Base-by-base conservation (phyloP, 352 stramenopile species). In the Globisporangium orthogonon region DNA sequence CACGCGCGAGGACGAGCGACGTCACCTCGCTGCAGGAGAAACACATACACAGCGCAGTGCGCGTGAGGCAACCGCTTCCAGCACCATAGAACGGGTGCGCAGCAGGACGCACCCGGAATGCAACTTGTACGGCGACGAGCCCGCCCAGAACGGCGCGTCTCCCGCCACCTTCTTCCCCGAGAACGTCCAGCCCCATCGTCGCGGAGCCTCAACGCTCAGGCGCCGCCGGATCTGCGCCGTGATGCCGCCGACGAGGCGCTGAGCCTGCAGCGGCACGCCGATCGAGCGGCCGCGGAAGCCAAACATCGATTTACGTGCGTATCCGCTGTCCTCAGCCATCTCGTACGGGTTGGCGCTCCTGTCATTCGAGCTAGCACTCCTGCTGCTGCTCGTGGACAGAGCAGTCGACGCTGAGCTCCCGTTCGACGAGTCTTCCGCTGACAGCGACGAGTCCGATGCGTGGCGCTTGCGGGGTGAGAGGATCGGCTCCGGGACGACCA, bases 111-210 rank as follows among this genome's bases (percentile, higher is more conserved):
- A 89, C 80, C 80, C 73, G 28, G 78, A 78, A 55, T 92, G 82
- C 23, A 92, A 62, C 56, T 82, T 79, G 47, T 87, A 80, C 7
- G 67, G 77, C 31, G 78, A 78, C 13, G 79, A 92, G 0, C 79
- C 78, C 7, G 69, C 69, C 82, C 82, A 92, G 30, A 68, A 75
- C 7, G 78, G 78, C 23, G 54, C 61, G 50, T 89, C 82, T 1
- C 49, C 48, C 1, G 43, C 54, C n/a, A 62, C 30, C 31, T 63
- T 76, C 58, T 76, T 71, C 14, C 61, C 64, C 9, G 73, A 62
- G 62, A 94, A 84, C 23, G 74, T 68, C 84, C 84, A 94, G 43
- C 80, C 84, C 84, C 84, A 94, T 23, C 69, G 69, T 29, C 69
- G 71, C 6, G 76, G 73, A 7, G 75, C 68, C 56, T 92, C 82